These are phyloP conservation scores for Saccharomycopsis sp. DNA, from an alignment of 805 yeast genomes.

Conservation along the genomic window DNA sequence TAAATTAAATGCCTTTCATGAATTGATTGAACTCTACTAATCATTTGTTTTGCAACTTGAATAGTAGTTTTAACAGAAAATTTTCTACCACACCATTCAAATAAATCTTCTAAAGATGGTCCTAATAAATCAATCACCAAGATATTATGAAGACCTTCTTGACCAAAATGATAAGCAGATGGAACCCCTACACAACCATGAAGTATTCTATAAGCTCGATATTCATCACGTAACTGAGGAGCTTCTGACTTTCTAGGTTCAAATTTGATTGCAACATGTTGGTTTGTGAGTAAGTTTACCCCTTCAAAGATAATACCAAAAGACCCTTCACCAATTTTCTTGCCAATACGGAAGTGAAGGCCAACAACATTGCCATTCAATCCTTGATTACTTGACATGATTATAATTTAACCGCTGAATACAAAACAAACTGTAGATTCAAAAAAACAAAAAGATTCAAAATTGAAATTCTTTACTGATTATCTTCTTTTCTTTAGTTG, in stretches of 20 bases:
- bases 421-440: too few relatives aligned
- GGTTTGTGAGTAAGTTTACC: conserved; percentile 53
- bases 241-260: conserved; percentile 77
- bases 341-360: conserved; percentile 66
- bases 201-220: conserved; percentile 63
- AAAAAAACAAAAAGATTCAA: too few relatives aligned
- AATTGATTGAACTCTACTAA: conserved; percentile 56
- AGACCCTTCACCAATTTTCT: conserved; percentile 81
- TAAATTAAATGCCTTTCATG: conserved; percentile 71
- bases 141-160: conserved; percentile 73
- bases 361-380: conserved; percentile 30
- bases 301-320: conserved; percentile 83
- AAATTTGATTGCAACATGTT: conserved; percentile 62
- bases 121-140: conserved; percentile 69
- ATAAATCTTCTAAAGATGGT: conserved; percentile 72
- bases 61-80: conserved; percentile 66
- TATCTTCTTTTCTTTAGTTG: too few relatives aligned
- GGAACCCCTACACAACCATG: conserved; percentile 67
- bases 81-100: conserved; percentile 80
- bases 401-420: background rate
- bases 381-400: conserved; percentile 10
- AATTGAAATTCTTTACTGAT: too few relatives aligned
- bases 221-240: conserved; percentile 75
- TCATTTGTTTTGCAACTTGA: conserved; percentile 70
- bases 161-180: conserved; percentile 77